phyloP scores from a whole-genome alignment of 2,329 filamentous ascomycete species.

The Hypoxylon sp. region DNA sequence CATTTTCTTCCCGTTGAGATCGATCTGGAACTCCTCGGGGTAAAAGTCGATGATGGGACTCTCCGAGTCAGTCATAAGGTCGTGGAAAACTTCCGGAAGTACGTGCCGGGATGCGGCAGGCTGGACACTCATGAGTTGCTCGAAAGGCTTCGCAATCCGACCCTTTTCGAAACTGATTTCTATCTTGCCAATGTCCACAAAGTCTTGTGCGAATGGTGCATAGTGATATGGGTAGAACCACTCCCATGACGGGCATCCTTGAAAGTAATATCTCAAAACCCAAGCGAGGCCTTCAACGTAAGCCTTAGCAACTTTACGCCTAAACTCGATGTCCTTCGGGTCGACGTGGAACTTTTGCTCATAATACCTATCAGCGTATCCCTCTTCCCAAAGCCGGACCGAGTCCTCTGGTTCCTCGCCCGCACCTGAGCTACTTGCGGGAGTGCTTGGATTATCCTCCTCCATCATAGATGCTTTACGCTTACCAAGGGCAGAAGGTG shows the following conservation, averaged over 20 bases:
- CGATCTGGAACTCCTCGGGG: conserved; percentile 91
- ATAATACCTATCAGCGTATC: conserved; percentile 96
- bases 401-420: conserved; percentile 80
- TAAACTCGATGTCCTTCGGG: conserved; percentile 85
- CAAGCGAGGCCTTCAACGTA: conserved; percentile 96
- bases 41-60: conserved; percentile 98
- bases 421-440: conserved; percentile 70
- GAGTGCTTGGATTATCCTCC: conserved; percentile 70
- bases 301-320: conserved; percentile 87
- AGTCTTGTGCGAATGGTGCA: conserved; percentile 96
- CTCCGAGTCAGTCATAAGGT: conserved; percentile 88
- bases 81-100: conserved; percentile 88
- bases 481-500: conserved; percentile 74
- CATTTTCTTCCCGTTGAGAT: conserved; percentile 98
- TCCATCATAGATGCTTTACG: conserved; percentile 82
- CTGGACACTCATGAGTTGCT: conserved; percentile 98
- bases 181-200: conserved; percentile 85
- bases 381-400: conserved; percentile 93
- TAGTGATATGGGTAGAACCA: conserved; percentile 99
- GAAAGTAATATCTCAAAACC: conserved; percentile 97
- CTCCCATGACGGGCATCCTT: conserved; percentile 98
- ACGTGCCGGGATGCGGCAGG: conserved; percentile 94
- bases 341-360: conserved; percentile 94
- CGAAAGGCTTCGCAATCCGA: conserved; percentile 88
- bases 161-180: conserved; percentile 87